phyloP scores from a whole-genome alignment of 176 grass and related monocot genomes.

The Cymbopogon citratus region DNA sequence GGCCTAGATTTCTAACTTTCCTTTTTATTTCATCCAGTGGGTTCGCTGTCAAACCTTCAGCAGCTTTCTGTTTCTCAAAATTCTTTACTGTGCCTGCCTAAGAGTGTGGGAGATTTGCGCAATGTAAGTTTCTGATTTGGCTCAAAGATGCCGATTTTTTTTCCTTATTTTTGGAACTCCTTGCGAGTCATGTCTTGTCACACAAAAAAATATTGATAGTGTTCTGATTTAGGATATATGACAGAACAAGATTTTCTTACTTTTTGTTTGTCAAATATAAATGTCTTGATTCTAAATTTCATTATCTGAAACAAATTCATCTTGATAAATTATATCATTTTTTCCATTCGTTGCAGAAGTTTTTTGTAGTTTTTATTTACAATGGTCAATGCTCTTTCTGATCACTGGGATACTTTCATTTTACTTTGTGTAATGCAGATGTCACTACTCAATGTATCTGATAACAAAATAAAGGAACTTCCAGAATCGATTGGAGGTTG shows the following conservation, averaged over 20 bases:
- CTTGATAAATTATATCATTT: neutral
- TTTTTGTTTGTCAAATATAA: slow-evolving; percentile 10
- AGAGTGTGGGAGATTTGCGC: slow-evolving; percentile 65
- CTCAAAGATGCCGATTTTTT: neutral
- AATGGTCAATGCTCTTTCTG: neutral
- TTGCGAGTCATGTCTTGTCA: neutral
- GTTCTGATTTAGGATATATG: neutral
- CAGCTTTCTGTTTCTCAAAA: slow-evolving; percentile 73
- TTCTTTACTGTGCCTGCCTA: slow-evolving; percentile 65
- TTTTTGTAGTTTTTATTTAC: neutral
- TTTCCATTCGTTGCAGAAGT: neutral
- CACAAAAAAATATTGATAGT: neutral
- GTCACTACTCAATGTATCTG: slow-evolving; percentile 75
- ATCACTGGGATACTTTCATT: neutral
- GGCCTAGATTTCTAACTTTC: slow-evolving; percentile 21
- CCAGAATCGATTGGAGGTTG: slow-evolving; percentile 89
- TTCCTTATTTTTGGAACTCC: neutral
- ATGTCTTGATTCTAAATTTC: slow-evolving; percentile 2
- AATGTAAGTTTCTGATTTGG: slow-evolving; percentile 59
- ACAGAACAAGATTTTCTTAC: neutral
- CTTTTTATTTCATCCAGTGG: slow-evolving; percentile 50
- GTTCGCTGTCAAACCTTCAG: slow-evolving; percentile 78
- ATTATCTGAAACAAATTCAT: neutral
- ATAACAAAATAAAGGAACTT: slow-evolving; percentile 79
- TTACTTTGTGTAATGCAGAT: slow-evolving; percentile 54